A percentile compares a stretch with the other conserved stretches of the same genome.
Evolutionary conservation across 257 asterid species (phyloP).

Genomic region (Ophiorrhiza pumila): DNA sequence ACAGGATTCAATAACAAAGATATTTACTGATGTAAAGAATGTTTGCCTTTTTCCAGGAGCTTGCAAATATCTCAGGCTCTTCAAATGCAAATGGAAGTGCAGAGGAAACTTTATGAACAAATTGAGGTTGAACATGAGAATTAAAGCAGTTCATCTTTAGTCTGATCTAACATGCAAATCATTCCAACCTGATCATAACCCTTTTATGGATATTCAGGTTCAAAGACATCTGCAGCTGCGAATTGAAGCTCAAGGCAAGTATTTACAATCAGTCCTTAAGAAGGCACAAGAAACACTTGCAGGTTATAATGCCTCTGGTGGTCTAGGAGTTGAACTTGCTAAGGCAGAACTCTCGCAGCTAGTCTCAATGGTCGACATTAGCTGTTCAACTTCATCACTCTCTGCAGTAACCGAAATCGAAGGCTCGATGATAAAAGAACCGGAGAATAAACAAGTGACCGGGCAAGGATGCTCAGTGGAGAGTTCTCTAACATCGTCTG

Average conservation of each 20-base stretch:
- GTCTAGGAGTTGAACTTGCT: constrained; percentile 60
- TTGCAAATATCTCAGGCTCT: constrained; percentile 55
- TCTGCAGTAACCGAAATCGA: constrained; percentile 64
- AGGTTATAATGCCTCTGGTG: constrained; percentile 51
- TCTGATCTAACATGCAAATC: neutral
- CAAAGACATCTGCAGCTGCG: constrained; percentile 80
- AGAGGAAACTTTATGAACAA: constrained; percentile 81
- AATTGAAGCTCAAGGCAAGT: constrained; percentile 93
- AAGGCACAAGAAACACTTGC: constrained; percentile 83
- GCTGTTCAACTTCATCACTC: constrained; percentile 55
- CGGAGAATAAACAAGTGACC: constrained; percentile 21
- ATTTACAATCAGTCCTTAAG: constrained; percentile 72
- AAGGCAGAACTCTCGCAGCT: constrained; percentile 71
- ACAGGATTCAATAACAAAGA: neutral
- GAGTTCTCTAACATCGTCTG: constrained; percentile 76
- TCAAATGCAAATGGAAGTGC: constrained; percentile 90
- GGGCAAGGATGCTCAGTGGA: constrained; percentile 51
- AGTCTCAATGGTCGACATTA: constrained; percentile 63
- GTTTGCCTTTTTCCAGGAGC: constrained; percentile 37
- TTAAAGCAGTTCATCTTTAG: neutral
- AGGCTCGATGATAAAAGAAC: constrained; percentile 35
- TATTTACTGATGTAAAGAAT: constrained; percentile 9
- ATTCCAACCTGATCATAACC: neutral
- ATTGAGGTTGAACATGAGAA: constrained; percentile 54
- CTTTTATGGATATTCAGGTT: constrained; percentile 39